Conservation (phyloP, 371 early-diverging fungal genomes). For the Actinomortierella wolfii region DNA sequence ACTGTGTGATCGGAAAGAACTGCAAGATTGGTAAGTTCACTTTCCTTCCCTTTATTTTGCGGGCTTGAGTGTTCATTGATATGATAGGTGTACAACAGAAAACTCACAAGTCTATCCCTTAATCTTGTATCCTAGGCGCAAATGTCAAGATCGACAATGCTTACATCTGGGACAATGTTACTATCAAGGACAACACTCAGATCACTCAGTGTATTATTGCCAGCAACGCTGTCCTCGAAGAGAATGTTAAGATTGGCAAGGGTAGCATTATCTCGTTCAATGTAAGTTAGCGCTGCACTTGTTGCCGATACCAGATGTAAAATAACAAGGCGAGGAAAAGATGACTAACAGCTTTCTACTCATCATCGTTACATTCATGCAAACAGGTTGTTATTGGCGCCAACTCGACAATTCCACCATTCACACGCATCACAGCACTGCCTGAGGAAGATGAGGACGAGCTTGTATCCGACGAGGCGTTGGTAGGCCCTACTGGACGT, state of each 20-base stretch:
- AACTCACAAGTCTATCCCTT: background rate
- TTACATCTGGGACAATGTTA: slow-evolving; percentile 83
- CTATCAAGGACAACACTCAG: slow-evolving; percentile 67
- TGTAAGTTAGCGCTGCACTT: slow-evolving; percentile 45
- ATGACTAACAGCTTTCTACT: background rate
- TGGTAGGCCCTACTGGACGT: slow-evolving; percentile 61
- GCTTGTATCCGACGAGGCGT: slow-evolving; percentile 36
- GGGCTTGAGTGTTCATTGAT: background rate
- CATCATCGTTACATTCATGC: background rate
- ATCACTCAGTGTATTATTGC: slow-evolving; percentile 79
- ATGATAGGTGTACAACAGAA: background rate
- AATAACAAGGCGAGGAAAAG: no score
- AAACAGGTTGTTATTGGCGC: slow-evolving; percentile 78
- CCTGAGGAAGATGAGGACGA: slow-evolving; percentile 53
- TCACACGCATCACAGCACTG: slow-evolving; percentile 70
- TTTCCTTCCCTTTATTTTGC: background rate
- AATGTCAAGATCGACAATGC: slow-evolving; percentile 79
- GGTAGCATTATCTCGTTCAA: slow-evolving; percentile 75
- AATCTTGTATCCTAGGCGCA: slow-evolving; percentile 44
- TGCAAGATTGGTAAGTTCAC: slow-evolving; percentile 70
- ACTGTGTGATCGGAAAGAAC: slow-evolving; percentile 84
- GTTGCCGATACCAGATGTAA: background rate
- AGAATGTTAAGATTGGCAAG: slow-evolving; percentile 64
- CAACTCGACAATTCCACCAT: slow-evolving; percentile 66
- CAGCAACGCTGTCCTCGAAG: slow-evolving; percentile 64